A percentile compares a stretch with the other conserved stretches of the same genome.
Evolutionary conservation across 768 basidiomycete species (phyloP).

Genomic region (Cystobasidium tubakii): DNA sequence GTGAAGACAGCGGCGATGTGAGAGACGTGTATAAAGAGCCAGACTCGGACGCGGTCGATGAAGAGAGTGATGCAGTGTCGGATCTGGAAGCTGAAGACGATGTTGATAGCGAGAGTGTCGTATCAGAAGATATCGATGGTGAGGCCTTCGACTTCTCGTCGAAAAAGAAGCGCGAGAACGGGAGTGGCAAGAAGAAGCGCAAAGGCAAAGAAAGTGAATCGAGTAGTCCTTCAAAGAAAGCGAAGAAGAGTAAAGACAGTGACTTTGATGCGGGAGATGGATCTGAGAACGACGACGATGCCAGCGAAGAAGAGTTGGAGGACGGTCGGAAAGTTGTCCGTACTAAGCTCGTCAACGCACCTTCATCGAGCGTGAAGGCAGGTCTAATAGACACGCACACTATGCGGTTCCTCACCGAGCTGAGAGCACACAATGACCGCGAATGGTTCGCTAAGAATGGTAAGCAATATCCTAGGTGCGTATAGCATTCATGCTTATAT

Average conservation of each 20-base stretch:
- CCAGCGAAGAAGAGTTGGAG: conserved; percentile 24
- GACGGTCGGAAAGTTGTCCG: conserved; percentile 22
- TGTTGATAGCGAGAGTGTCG: neutral
- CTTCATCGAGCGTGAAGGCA: neutral
- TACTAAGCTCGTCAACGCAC: conserved; percentile 32
- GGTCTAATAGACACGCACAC: conserved; percentile 28
- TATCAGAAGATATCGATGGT: conserved; percentile 8
- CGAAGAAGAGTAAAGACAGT: conserved; percentile 10
- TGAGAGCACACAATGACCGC: conserved; percentile 19
- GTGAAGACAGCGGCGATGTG: conserved; percentile 3
- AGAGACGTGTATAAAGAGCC: conserved; percentile 21
- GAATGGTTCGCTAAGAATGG: conserved; percentile 36
- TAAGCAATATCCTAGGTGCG: neutral
- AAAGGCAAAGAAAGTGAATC: conserved; percentile 17
- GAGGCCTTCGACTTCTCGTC: conserved; percentile 7
- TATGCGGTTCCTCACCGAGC: conserved; percentile 21
- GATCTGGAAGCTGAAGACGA: conserved; percentile 33
- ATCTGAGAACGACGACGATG: neutral
- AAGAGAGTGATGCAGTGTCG: conserved; percentile 15
- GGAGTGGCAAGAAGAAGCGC: neutral
- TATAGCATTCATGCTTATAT: neutral
- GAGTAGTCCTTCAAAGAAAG: conserved; percentile 14
- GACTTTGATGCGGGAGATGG: conserved; percentile 3
- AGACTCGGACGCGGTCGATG: conserved; percentile 34
- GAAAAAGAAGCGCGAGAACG: conserved; percentile 8